A percentile compares a stretch with the other conserved stretches of the same genome.
Evolutionary conservation across 257 asterid species (phyloP).

Genomic region (Eucommia ulmoides): DNA sequence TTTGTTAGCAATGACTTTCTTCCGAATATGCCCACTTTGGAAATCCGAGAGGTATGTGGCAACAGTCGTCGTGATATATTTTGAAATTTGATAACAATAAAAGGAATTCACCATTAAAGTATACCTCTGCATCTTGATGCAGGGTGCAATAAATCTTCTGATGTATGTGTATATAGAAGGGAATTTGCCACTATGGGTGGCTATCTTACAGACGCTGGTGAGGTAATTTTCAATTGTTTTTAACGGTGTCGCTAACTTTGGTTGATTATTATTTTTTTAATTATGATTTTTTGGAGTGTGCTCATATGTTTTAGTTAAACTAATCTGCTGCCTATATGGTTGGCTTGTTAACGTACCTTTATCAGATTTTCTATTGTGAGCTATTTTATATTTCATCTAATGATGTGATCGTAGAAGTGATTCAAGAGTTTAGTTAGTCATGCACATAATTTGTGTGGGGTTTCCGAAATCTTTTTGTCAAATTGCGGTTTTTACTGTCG

Average conservation of each 20-base stretch:
- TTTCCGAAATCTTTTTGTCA: too few relatives aligned
- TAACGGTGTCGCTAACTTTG: conserved; percentile 2
- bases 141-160: conserved; percentile 97
- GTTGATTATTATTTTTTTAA: conserved; percentile 4
- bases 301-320: conserved; percentile 5
- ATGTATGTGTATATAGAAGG: conserved; percentile 66
- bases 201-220: conserved; percentile 96
- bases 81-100: background rate
- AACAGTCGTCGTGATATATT: too few relatives aligned
- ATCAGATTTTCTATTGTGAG: too few relatives aligned
- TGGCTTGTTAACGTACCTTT: too few relatives aligned
- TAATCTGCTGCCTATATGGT: too few relatives aligned
- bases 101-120: too few relatives aligned
- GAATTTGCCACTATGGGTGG: conserved; percentile 96
- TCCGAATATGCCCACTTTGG: conserved; percentile 97
- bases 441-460: too few relatives aligned
- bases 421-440: too few relatives aligned
- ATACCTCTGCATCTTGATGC: background rate
- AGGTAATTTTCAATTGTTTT: conserved; percentile 53
- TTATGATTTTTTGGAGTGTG: conserved; percentile 5
- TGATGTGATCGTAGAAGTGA: too few relatives aligned
- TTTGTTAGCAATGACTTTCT: conserved; percentile 98
- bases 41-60: conserved; percentile 84
- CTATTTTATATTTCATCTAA: too few relatives aligned
- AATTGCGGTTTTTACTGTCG: too few relatives aligned